Evolutionary conservation across 352 stramenopile species (phyloP), one percentile per base, ranked within the genome.

Genomic region (Globisporangium rhizosaccharum): DNA sequence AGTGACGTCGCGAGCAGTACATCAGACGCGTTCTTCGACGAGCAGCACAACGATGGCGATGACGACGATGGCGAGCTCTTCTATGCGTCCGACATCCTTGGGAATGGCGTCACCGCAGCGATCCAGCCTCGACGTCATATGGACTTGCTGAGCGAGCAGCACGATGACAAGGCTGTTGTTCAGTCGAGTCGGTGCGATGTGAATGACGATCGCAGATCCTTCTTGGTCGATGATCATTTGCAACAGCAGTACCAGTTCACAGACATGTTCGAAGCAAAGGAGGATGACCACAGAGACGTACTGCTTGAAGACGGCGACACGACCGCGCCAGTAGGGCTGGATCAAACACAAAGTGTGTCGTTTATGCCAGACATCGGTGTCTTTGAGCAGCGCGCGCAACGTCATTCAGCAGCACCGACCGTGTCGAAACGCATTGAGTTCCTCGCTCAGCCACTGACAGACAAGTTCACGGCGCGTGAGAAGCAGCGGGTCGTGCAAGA

Each of bases 381-480:
- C 11, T 25, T 60, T 26, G 30, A 48, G 25, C 33, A 37, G 17
- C 23, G 11, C 8, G 1, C 49, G 41, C 25, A 28, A 45, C 57
- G 42, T 17, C 41, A 26, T 12, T 12, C 33, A 12, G 6, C 33
- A 10, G 44, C 33, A 28, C 2, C 59, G 28, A 42, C 42, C 11
- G 41, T 64, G 18, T 63, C 65, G 10, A 76, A 54, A 12, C 67
- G 74, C 23, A 68, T 79, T 14, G 70, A 84, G 20, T 61, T 67
- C 15, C 65, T 92, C n/a, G 75, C 82, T 0, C 70, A 79, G 42
- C 75, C 80, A 39, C 69, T 76, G 25, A 83, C 68, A n/a, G 58
- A 79, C 15, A 62, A 70, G 10, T 89, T 89, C 51, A 76, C 70
- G 1, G 76, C 86, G 33, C 73, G 73, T 11, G 81, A 93, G 45